phyloP scores from a whole-genome alignment of 2,329 filamentous ascomycete genomes.

The Calonectria pauciramosa region DNA sequence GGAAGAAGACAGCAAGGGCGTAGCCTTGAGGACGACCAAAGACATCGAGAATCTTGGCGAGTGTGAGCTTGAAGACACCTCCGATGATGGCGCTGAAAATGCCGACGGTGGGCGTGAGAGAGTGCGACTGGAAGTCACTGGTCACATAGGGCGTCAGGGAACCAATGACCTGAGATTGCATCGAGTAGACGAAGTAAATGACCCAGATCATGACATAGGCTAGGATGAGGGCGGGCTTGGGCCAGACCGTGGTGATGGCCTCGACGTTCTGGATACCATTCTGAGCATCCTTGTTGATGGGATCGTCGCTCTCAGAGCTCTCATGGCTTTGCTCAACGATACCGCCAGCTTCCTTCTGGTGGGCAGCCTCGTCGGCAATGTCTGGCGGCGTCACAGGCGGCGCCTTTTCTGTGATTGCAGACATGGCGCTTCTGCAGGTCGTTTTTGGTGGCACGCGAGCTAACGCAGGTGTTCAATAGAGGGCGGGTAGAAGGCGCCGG shows the following conservation, averaged over 20 bases:
- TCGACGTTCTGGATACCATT: constrained; percentile 56
- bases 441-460: background rate
- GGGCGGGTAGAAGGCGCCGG: too few species aligned
- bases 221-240: constrained; percentile 51
- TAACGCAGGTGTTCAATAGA: background rate
- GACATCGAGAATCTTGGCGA: constrained; percentile 74
- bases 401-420: background rate
- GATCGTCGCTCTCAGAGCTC: constrained; percentile 4
- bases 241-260: constrained; percentile 57
- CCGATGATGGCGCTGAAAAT: constrained; percentile 65
- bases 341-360: background rate
- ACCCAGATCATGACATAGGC: constrained; percentile 59
- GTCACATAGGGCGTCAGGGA: constrained; percentile 60
- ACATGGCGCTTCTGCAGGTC: background rate
- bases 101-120: constrained; percentile 63
- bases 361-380: background rate
- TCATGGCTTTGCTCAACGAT: background rate
- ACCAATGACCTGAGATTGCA: constrained; percentile 56
- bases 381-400: background rate
- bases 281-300: constrained; percentile 38
- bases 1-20: constrained; percentile 63
- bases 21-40: constrained; percentile 74
- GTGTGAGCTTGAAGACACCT: constrained; percentile 71
- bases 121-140: constrained; percentile 62
- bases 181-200: constrained; percentile 62